Evolutionary conservation across 768 basidiomycete genomes (phyloP).

Genomic region (Termitomyces sp.): DNA sequence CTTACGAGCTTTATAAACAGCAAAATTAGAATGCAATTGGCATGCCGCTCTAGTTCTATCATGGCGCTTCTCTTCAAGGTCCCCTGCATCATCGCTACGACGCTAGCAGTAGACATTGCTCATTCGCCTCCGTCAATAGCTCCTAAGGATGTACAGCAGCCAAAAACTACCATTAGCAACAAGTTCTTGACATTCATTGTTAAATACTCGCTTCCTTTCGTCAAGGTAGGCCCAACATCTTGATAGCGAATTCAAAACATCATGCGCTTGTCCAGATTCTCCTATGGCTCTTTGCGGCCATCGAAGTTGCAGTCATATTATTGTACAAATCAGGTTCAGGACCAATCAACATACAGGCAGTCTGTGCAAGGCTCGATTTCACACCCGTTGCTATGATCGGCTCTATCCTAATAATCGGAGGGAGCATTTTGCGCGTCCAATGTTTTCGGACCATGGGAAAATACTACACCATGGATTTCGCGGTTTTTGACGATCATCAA

Average conservation of each 20-base stretch:
- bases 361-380: slow-evolving; percentile 4
- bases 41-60: too few species aligned
- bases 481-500: slow-evolving; percentile 22
- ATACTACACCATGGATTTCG: slow-evolving; percentile 35
- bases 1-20: too few species aligned
- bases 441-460: slow-evolving; percentile 30
- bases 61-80: not conserved
- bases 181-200: not conserved
- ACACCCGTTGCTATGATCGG: slow-evolving; percentile 26
- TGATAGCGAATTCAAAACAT: too few species aligned
- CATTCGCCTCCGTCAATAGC: not conserved
- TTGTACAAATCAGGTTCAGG: not conserved
- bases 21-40: too few species aligned
- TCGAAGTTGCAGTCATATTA: not conserved
- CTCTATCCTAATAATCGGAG: slow-evolving; percentile 20
- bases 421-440: slow-evolving; percentile 26
- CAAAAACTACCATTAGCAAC: not conserved
- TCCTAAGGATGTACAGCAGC: not conserved
- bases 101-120: not conserved
- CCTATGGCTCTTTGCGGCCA: not conserved
- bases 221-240: not conserved
- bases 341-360: not conserved
- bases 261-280: not conserved
- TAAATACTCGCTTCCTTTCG: not conserved
- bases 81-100: not conserved